Percentiles rank a stretch among this genome's conserved stretches.
These are phyloP conservation scores for Solanum corneliomulleri DNA, from an alignment of 257 asterid genomes.

Conservation along the genomic window DNA sequence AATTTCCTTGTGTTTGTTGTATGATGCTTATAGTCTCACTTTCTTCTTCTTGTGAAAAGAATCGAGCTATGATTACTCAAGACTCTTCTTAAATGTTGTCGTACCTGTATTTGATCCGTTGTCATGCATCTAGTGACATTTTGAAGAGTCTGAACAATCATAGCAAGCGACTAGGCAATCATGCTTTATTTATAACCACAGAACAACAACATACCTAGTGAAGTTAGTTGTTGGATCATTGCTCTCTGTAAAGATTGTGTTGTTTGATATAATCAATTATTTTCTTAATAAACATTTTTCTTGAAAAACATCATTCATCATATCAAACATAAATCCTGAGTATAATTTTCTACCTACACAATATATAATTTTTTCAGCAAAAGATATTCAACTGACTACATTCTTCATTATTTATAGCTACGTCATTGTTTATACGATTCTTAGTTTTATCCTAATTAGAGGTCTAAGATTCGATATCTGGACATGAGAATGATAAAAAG, in stretches of 20 bases:
- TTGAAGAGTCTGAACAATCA: not conserved
- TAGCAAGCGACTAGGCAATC: not conserved
- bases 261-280: conserved; percentile 27
- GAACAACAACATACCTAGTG: not conserved
- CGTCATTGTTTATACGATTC: not conserved
- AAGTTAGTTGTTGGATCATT: not conserved
- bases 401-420: too few species aligned
- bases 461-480: not conserved
- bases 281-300: not conserved
- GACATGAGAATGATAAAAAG: not conserved
- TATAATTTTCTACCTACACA: too few species aligned
- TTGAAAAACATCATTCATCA: not conserved
- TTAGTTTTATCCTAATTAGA: too few species aligned
- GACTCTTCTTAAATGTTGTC: not conserved
- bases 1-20: not conserved
- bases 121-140: not conserved
- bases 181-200: not conserved
- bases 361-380: too few species aligned
- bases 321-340: not conserved
- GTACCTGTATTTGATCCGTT: not conserved
- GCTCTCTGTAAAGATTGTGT: conserved; percentile 22
- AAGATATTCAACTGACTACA: too few species aligned
- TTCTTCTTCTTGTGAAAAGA: not conserved
- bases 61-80: not conserved
- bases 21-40: not conserved